Base-by-base conservation (phyloP, 805 yeast species). In the Pichia californica region DNA sequence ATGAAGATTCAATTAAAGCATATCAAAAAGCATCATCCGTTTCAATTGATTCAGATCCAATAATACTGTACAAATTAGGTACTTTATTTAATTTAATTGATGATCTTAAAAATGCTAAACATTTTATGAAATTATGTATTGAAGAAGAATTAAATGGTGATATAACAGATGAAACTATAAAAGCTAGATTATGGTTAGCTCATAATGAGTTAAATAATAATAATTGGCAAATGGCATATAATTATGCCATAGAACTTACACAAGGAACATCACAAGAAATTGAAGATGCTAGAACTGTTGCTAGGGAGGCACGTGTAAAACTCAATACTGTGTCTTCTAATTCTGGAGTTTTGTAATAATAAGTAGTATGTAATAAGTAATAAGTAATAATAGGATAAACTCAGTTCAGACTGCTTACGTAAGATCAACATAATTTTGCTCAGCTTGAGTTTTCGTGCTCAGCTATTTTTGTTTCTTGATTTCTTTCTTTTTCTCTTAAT, bases 181-280 rank as follows among this genome's bases (percentile, higher is more conserved):
- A 81, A 55, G 94, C 96, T 0, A 68, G 93, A 33, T 66, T 89
- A 41, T 89, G 97, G 97, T 64, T 89, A 21, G 95, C 96, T 1
- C 73, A 79, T 40, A 65, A 73, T 50, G 89, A 88, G 36, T 61
- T 81, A 47, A 69, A 68, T 15, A 62, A 64, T 32, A 68, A 73
- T 13, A 76, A 78, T 47, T 88, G 74, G 67, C 77, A 77, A 38
- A 71, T 68, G 43, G 95, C 96, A 0, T 80, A 80, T 48, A 76
- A 72, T 40, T 77, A 83, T 57, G 93, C 95, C 1, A 74, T 77
- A 43, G 85, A 80, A 44, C 71, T 88, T 51, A 71, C 76, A 5
- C 74, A 71, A 41, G 94, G 91, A 25, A 76, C 83, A n/a, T 82
- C 88, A 11, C 87, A 81, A 44, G 94, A 85, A 55, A 77, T 88